Conservation (phyloP, 2,329 filamentous ascomycete genomes). For the Oidium heveae region DNA sequence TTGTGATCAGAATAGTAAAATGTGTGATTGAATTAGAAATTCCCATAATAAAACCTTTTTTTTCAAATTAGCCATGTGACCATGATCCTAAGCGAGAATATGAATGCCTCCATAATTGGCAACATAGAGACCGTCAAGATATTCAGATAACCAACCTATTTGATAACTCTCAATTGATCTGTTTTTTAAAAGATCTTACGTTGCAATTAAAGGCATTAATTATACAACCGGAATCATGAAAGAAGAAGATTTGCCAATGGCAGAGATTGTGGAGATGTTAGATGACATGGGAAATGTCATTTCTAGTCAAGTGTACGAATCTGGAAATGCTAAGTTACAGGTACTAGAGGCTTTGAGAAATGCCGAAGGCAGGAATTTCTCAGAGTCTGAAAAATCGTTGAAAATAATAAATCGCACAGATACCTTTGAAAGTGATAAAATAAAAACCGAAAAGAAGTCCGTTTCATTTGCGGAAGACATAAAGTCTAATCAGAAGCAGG, state of each 20-base stretch:
- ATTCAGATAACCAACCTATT: no score
- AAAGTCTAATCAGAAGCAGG: conserved; percentile 17
- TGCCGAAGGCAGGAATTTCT: conserved; percentile 36
- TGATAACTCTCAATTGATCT: no score
- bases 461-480: conserved; percentile 39
- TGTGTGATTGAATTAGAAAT: no score
- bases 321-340: conserved; percentile 39
- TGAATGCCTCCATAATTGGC: no score
- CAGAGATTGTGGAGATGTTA: conserved; percentile 76
- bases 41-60: no score
- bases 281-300: conserved; percentile 78
- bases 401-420: no score
- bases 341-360: conserved; percentile 51
- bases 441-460: conserved; percentile 22
- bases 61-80: no score
- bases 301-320: conserved; percentile 36
- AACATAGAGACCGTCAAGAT: no score
- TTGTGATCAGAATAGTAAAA: no score
- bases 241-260: conserved; percentile 51
- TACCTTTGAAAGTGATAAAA: neutral
- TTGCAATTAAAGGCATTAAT: conserved; percentile 17
- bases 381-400: conserved; percentile 1
- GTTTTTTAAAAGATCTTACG: no score
- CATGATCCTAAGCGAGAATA: no score
- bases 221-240: conserved; percentile 35